Base-by-base conservation (phyloP, 2,329 filamentous ascomycete species). In the Fusarium dimerum region DNA sequence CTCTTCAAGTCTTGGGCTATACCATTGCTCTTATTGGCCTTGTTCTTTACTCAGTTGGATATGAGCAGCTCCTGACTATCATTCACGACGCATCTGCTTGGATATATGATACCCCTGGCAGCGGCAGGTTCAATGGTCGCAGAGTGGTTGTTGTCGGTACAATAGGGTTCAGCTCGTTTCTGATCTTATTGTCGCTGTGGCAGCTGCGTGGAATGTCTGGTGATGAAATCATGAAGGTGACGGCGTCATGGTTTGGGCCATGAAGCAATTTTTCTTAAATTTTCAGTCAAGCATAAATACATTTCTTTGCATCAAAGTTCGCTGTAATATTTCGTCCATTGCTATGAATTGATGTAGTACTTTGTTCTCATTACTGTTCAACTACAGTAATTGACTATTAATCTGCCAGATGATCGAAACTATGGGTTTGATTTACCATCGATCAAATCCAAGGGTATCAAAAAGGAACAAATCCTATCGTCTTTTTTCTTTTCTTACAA, bases 1-100 rank as follows among this genome's bases (percentile, higher is more conserved):
- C 74, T 20, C 78, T 91, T 50, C 90, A 95, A 73, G 83, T 85
- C 64, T 78, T 92, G 68, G 90, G 90, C 62, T 95, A 95, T 78
- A 76, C 78, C 63, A 81, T 93, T 64, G 89, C 90, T 48, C 74
- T 83, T 16, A 61, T 70, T 50, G 78, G 79, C 32, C 70, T 82
- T 44, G 66, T 76, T 20, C 73, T 78, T 60, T 83, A 83, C 68
- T 80, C 78, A 0, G 59, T 73, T 10, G 71, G 71, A 32, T 71
- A 71, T 54, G 70, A 73, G 40, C 69, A 72, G 45, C 57, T 73
- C 41, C 46, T 64, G 26, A 54, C 59, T 18, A 50, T 61, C 26
- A 65, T 57, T 45, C 55, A 55, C 30, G 55, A 61, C 15, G 55
- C 60, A 3, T 52, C 51, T 5, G 45, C 54, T 15, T 72, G 66